Conservation (phyloP, 2,329 filamentous ascomycete species). For the Ilyonectria sp. region DNA sequence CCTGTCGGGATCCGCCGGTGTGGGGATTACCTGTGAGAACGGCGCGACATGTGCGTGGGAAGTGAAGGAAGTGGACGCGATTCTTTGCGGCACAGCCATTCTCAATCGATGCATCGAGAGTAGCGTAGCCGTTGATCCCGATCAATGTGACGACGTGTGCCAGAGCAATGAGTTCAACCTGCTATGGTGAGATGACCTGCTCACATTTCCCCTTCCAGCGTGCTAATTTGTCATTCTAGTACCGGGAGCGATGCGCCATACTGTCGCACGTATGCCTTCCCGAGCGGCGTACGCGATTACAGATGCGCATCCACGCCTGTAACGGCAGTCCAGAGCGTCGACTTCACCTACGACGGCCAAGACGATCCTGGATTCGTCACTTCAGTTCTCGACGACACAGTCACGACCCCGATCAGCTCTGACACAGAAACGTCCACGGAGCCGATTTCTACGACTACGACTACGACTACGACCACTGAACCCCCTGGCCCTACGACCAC, state of each 20-base stretch:
- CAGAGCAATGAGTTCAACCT: constrained; percentile 36
- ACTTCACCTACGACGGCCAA: constrained; percentile 29
- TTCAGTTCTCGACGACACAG: not conserved
- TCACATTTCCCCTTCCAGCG: not conserved
- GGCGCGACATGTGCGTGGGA: constrained; percentile 30
- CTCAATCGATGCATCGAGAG: constrained; percentile 16
- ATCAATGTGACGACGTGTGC: constrained; percentile 34
- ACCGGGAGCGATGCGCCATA: constrained; percentile 31
- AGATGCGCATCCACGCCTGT: constrained; percentile 26
- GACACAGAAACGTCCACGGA: no score
- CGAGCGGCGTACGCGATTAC: constrained; percentile 22
- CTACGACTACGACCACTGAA: not conserved
- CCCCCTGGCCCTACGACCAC: not conserved
- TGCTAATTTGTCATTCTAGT: not conserved
- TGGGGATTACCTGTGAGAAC: constrained; percentile 35
- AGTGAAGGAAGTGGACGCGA: not conserved
- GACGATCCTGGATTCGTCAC: constrained; percentile 11
- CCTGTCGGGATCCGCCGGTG: constrained; percentile 35
- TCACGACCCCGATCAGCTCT: not conserved
- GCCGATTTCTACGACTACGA: not conserved
- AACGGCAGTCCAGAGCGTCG: constrained; percentile 25
- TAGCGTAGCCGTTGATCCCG: constrained; percentile 1
- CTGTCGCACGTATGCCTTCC: constrained; percentile 35
- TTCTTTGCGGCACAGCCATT: constrained; percentile 23
- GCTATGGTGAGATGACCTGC: constrained; percentile 19